These are phyloP conservation scores for Cyclostephanos tholiformis DNA, from an alignment of 108 stramenopile species.

Conservation along the genomic window DNA sequence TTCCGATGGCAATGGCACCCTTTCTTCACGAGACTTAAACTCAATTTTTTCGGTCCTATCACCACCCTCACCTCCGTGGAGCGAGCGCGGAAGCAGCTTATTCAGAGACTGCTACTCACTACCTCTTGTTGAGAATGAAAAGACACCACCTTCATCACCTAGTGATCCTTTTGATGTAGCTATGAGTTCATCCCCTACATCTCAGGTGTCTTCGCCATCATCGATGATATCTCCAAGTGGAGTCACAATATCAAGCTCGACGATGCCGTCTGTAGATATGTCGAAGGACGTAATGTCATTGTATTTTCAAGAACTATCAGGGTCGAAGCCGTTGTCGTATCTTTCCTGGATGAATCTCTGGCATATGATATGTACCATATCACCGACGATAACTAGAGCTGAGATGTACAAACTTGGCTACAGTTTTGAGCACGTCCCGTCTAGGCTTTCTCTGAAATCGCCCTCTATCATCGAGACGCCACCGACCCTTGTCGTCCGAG, in stretches of 20 bases:
- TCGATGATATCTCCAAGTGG: slow-evolving; percentile 72
- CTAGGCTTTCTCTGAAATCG: background rate
- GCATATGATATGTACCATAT: slow-evolving; percentile 70
- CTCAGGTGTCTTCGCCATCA: slow-evolving; percentile 38
- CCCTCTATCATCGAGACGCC: slow-evolving; percentile 26
- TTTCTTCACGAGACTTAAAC: slow-evolving; percentile 59
- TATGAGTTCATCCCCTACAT: slow-evolving; percentile 16
- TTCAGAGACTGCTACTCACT: slow-evolving; percentile 64
- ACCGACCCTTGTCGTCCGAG: slow-evolving; percentile 56
- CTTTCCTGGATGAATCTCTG: slow-evolving; percentile 85
- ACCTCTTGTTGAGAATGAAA: slow-evolving; percentile 52
- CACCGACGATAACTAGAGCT: slow-evolving; percentile 58
- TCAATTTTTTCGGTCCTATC: slow-evolving; percentile 71
- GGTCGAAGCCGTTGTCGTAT: slow-evolving; percentile 56
- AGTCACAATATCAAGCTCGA: slow-evolving; percentile 74
- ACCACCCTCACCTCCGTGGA: slow-evolving; percentile 74
- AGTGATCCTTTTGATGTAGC: slow-evolving; percentile 26
- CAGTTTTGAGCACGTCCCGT: slow-evolving; percentile 27
- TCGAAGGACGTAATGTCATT: slow-evolving; percentile 32
- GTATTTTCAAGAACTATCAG: background rate
- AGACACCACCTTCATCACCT: slow-evolving; percentile 34
- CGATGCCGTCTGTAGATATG: slow-evolving; percentile 64
- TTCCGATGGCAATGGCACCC: slow-evolving; percentile 63
- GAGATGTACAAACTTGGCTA: slow-evolving; percentile 80
- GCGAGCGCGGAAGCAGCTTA: slow-evolving; percentile 54